Evolutionary conservation across 768 basidiomycete genomes (phyloP).

Genomic region (Russula ochroleuca): DNA sequence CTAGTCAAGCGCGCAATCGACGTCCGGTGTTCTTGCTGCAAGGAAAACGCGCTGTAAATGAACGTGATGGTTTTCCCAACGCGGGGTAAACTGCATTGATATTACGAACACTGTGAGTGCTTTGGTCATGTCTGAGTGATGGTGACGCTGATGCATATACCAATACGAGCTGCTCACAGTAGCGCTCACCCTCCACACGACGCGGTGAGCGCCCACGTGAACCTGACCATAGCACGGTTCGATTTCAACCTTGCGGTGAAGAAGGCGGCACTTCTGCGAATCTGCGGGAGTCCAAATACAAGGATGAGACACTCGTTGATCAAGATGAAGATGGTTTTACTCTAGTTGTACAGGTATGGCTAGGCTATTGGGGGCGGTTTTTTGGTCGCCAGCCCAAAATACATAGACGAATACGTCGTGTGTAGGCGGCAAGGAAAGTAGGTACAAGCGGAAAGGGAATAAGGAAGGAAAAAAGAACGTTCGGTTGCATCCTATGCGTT

Average conservation of each 20-base stretch:
- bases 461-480: slow-evolving; percentile 78
- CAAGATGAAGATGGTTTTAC: slow-evolving; percentile 94
- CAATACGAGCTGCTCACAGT: slow-evolving; percentile 59
- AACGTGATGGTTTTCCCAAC: no score
- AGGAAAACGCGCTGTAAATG: no score
- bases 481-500: slow-evolving; percentile 84
- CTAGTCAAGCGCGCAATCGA: no score
- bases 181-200: slow-evolving; percentile 79
- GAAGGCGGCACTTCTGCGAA: slow-evolving; percentile 40
- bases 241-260: slow-evolving; percentile 64
- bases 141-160: neutral
- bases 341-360: slow-evolving; percentile 85
- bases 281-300: slow-evolving; percentile 53
- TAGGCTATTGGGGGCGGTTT: slow-evolving; percentile 79
- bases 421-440: slow-evolving; percentile 28
- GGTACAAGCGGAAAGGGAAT: slow-evolving; percentile 50
- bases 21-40: no score
- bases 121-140: neutral
- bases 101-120: neutral
- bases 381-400: slow-evolving; percentile 59
- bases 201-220: slow-evolving; percentile 74
- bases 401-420: slow-evolving; percentile 34
- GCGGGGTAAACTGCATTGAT: neutral
- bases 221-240: slow-evolving; percentile 69
- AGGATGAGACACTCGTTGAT: slow-evolving; percentile 89